Base-by-base conservation (phyloP, 192 early-diverging fungal genomes). In the Mortierella antarctica region DNA sequence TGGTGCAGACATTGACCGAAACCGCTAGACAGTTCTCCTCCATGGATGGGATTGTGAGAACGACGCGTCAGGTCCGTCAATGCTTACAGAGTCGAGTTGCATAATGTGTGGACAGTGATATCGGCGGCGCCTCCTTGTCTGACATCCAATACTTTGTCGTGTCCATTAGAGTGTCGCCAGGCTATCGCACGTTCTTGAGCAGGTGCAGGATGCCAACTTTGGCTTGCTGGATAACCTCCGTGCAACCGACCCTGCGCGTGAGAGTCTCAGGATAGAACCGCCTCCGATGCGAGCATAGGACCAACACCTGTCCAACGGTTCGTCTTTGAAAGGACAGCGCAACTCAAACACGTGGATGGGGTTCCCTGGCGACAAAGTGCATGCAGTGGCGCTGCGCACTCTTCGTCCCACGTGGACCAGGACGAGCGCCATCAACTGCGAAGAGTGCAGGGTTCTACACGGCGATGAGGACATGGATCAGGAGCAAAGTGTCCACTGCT, bases 121-220 rank as follows among this genome's bases (percentile, higher is more conserved):
- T 31, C 31, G 31, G 31, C 31, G 31, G 31, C 31, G 31, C 31
- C 1, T 31, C 31, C 31, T 3, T 31, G 31, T 31, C 31, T 31
- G 31, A 31, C 31, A 31, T 31, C 31, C 31, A 31, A 31, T 31
- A 31, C 13, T 66, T 40, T 48, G 3, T 65, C 52, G 14, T 21
- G 5, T 11, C 11, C 51, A n/a, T 39, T 72, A 80, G 77, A 80
- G 68, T 21, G 47, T 70, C 3, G 8, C 61, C 18, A 80, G 68
- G 60, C 41, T 80, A 5, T 39, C 64, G 4, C 65, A 63, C n/a
- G 21, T 68, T 0, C 45, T 80, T 40, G 56, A 18, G 9, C 77
- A 80, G 51, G 70, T 80, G 6, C 77, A 80, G 45, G 77, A 80
- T 1, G 77, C 57, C 48, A 80, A 72, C 54, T 80, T 72, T 58